Percentiles rank a stretch among this genome's conserved stretches.
Evolutionary conservation across 345 rosid species (phyloP).

Genomic region (Dovyalis caffra): DNA sequence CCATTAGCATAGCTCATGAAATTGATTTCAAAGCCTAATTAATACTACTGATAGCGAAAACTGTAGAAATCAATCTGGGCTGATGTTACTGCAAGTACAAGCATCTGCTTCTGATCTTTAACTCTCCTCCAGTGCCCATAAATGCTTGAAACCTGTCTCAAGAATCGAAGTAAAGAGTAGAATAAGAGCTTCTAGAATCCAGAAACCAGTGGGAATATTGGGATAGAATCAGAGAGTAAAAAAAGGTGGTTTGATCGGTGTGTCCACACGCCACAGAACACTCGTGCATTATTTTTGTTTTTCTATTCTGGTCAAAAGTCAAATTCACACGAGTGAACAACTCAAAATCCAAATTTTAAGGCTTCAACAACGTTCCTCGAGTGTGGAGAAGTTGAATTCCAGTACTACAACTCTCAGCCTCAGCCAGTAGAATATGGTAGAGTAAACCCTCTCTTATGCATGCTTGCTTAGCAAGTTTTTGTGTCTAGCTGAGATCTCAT

Average conservation of each 20-base stretch:
- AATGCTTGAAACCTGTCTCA: slow-evolving; percentile 34
- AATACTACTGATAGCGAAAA: slow-evolving; percentile 5
- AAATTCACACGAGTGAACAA: slow-evolving; percentile 46
- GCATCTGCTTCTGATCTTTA: slow-evolving; percentile 11
- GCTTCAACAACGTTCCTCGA: slow-evolving; percentile 53
- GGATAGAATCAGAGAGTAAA: not conserved
- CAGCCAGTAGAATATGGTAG: not conserved
- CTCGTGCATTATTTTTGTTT: not conserved
- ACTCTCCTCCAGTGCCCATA: slow-evolving; percentile 14
- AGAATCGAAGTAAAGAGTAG: slow-evolving; percentile 14
- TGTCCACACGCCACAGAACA: slow-evolving; percentile 1
- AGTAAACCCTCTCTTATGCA: not conserved
- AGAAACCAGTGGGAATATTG: slow-evolving; percentile 22
- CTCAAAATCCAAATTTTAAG: slow-evolving; percentile 36
- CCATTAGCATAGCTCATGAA: slow-evolving; percentile 33
- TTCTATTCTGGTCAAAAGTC: slow-evolving; percentile 38
- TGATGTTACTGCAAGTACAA: slow-evolving; percentile 15
- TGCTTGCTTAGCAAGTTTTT: too few relatives aligned
- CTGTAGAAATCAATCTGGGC: not conserved
- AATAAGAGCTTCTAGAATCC: slow-evolving; percentile 23
- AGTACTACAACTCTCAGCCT: slow-evolving; percentile 22
- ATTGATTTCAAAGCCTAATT: not conserved
- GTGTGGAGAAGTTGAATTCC: slow-evolving; percentile 31
- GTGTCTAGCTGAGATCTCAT: too few relatives aligned
- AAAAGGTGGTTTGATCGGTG: slow-evolving; percentile 18